Evolutionary conservation across 2,329 filamentous ascomycete genomes (phyloP).

Genomic region (Talaromyces sp.): DNA sequence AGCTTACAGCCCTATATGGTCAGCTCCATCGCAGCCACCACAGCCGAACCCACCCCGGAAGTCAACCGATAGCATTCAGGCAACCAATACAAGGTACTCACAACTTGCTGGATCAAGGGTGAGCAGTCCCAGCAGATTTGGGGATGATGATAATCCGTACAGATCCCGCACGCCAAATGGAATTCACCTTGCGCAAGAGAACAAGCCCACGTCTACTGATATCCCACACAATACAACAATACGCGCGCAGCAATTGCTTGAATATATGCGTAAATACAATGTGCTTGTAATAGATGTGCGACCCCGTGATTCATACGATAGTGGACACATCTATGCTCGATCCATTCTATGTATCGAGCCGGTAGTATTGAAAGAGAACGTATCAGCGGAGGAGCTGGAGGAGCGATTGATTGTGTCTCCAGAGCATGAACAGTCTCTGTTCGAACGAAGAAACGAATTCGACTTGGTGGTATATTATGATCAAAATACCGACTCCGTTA

Average conservation of each 20-base stretch:
- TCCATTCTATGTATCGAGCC: conserved; percentile 89
- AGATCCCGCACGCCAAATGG: conserved; percentile 45
- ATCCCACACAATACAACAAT: conserved; percentile 60
- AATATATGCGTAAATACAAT: conserved; percentile 62
- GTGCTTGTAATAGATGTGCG: conserved; percentile 85
- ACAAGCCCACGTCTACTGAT: conserved; percentile 45
- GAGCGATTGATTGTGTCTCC: conserved; percentile 49
- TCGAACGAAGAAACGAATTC: conserved; percentile 69
- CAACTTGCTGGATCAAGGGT: conserved; percentile 32
- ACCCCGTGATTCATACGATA: conserved; percentile 73
- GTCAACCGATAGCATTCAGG: conserved; percentile 40
- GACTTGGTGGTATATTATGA: conserved; percentile 93
- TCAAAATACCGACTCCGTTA: conserved; percentile 58
- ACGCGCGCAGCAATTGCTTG: conserved; percentile 65
- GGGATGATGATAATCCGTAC: conserved; percentile 42
- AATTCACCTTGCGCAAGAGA: conserved; percentile 34
- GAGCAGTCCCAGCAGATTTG: conserved; percentile 33
- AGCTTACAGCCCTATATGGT: conserved; percentile 47
- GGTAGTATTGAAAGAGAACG: conserved; percentile 65
- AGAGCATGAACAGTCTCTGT: conserved; percentile 65
- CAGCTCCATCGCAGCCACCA: conserved; percentile 36
- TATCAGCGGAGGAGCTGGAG: conserved; percentile 61
- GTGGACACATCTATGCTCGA: conserved; percentile 81
- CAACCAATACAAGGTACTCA: conserved; percentile 36
- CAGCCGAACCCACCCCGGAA: conserved; percentile 36